A percentile compares a stretch with the other conserved stretches of the same genome.
Conservation (phyloP, 768 basidiomycete genomes). For the Tricholoma furcatifolium region DNA sequence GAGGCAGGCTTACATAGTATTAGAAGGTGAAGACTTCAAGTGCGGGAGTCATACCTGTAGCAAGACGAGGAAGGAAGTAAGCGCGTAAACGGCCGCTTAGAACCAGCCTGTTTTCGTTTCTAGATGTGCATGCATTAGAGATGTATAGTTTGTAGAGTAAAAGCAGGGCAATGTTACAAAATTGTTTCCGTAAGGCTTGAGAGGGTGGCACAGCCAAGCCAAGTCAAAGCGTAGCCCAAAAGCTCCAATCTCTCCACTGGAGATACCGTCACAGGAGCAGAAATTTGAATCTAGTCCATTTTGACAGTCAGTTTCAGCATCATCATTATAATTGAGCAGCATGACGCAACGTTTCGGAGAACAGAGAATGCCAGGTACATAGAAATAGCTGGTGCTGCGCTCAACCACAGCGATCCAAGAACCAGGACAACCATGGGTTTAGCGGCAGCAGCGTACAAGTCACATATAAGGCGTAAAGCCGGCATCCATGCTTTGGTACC, state of each 20-base stretch:
- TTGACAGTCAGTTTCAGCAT: not conserved
- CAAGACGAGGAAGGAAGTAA: slow-evolving; percentile 38
- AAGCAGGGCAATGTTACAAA: slow-evolving; percentile 14
- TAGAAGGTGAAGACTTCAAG: not conserved
- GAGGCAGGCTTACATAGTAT: slow-evolving; percentile 22
- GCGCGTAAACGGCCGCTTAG: slow-evolving; percentile 32
- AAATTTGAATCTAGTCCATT: slow-evolving; percentile 13
- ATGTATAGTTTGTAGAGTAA: no score
- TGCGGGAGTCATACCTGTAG: slow-evolving; percentile 25
- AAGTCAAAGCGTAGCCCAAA: not conserved
- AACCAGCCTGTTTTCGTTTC: slow-evolving; percentile 19
- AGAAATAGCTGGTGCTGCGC: slow-evolving; percentile 31
- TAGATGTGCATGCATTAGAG: not conserved
- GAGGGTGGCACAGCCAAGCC: not conserved
- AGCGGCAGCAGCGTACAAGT: slow-evolving; percentile 22
- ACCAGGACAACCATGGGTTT: slow-evolving; percentile 22
- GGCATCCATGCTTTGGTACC: slow-evolving; percentile 6
- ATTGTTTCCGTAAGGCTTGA: not conserved
- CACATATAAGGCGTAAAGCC: slow-evolving; percentile 19
- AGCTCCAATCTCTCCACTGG: not conserved
- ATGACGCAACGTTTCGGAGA: slow-evolving; percentile 26
- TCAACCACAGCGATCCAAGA: slow-evolving; percentile 27
- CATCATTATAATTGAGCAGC: not conserved
- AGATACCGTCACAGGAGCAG: slow-evolving; percentile 11
- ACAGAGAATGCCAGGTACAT: slow-evolving; percentile 33